These are phyloP conservation scores for Bruguiera gymnorhiza DNA, from an alignment of 345 rosid genomes.

Conservation along the genomic window DNA sequence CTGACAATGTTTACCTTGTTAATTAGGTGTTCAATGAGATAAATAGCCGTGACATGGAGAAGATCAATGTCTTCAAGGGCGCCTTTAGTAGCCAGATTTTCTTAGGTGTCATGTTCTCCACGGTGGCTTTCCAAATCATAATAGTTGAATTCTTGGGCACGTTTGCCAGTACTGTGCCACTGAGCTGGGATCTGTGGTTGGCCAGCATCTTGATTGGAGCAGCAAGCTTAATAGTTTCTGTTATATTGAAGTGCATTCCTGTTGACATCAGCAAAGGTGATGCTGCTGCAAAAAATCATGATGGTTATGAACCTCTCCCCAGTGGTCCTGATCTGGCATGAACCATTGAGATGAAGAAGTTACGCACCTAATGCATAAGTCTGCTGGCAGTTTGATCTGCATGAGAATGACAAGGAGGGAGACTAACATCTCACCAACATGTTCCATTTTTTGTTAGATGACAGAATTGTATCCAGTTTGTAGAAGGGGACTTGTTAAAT, in stretches of 20 bases:
- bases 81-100: constrained; percentile 59
- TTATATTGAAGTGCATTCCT: constrained; percentile 61
- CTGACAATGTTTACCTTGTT: neutral
- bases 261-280: constrained; percentile 24
- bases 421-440: no score
- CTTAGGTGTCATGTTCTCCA: constrained; percentile 46
- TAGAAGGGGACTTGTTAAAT: no score
- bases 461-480: no score
- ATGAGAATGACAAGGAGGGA: neutral
- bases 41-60: constrained; percentile 73
- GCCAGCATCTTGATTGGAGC: constrained; percentile 54
- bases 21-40: constrained; percentile 73
- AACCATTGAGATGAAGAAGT: neutral
- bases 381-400: neutral
- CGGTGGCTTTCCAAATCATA: constrained; percentile 53
- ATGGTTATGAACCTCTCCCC: constrained; percentile 68
- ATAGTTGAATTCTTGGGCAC: constrained; percentile 64
- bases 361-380: neutral
- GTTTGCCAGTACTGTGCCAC: constrained; percentile 56
- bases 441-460: no score
- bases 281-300: constrained; percentile 29
- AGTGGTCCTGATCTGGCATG: constrained; percentile 53
- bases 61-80: constrained; percentile 56
- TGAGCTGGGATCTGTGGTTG: constrained; percentile 59
- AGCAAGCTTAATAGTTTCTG: constrained; percentile 51